Conservation (phyloP, 225 moss, liverwort and hornwort species). For the Rhytidiadelphus loreus region DNA sequence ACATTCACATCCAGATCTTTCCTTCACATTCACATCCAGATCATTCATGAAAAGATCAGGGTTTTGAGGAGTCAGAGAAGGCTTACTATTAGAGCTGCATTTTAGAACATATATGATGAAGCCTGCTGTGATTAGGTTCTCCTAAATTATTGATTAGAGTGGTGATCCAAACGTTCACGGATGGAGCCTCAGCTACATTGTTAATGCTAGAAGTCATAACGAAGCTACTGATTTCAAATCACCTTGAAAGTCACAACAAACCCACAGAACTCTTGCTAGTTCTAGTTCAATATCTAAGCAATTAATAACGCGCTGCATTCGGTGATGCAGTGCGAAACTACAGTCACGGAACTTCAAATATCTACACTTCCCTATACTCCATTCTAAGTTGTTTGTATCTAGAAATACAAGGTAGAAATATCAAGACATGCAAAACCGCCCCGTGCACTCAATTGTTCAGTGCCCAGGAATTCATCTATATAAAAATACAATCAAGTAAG, state of each 20-base stretch:
- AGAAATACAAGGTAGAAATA: conserved; percentile 8
- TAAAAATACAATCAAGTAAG: neutral
- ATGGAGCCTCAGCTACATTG: neutral
- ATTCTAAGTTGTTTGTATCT: neutral
- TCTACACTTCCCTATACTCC: conserved; percentile 28
- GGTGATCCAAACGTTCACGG: neutral
- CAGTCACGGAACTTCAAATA: neutral
- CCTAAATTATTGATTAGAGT: neutral
- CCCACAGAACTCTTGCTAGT: neutral
- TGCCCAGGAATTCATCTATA: neutral
- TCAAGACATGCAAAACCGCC: neutral
- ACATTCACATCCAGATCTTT: neutral
- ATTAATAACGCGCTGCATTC: neutral
- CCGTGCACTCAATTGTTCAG: neutral
- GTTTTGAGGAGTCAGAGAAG: neutral
- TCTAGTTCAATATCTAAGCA: neutral
- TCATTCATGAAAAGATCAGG: neutral
- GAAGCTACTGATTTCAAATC: neutral
- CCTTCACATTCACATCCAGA: neutral
- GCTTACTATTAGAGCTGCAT: neutral
- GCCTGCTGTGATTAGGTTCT: neutral
- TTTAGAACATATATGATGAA: neutral
- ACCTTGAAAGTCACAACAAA: neutral
- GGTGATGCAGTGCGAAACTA: neutral
- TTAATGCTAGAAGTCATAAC: neutral